Conservation (phyloP, 495 filamentous ascomycete genomes). For the Lasiosphaeria ovina region DNA sequence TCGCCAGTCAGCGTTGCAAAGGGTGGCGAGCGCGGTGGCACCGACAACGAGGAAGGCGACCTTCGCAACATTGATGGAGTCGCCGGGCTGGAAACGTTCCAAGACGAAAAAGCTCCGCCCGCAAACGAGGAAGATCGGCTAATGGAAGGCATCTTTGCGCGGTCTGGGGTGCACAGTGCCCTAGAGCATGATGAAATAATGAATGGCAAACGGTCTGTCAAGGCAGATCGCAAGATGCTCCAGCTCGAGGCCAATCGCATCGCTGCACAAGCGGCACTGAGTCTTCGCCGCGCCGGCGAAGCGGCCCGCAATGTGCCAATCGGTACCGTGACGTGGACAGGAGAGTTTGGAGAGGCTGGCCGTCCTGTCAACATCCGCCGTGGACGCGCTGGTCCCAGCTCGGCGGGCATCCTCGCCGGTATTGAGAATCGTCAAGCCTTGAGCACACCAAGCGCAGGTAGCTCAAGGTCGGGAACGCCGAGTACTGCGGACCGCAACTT, state of each 20-base stretch:
- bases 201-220: slow-evolving; percentile 53
- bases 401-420: slow-evolving; percentile 57
- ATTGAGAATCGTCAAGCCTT: slow-evolving; percentile 57
- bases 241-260: slow-evolving; percentile 77
- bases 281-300: slow-evolving; percentile 70
- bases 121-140: slow-evolving; percentile 60
- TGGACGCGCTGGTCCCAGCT: slow-evolving; percentile 43
- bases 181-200: slow-evolving; percentile 89
- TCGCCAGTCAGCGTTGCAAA: not conserved
- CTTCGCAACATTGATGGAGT: slow-evolving; percentile 39
- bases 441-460: slow-evolving; percentile 29
- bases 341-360: slow-evolving; percentile 72
- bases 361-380: slow-evolving; percentile 42
- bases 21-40: slow-evolving; percentile 25
- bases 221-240: slow-evolving; percentile 68
- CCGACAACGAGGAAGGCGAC: slow-evolving; percentile 31
- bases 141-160: slow-evolving; percentile 83
- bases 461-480: slow-evolving; percentile 33
- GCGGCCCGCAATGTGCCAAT: slow-evolving; percentile 67
- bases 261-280: slow-evolving; percentile 71
- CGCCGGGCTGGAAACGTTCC: slow-evolving; percentile 34
- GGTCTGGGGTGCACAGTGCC: slow-evolving; percentile 77
- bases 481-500: slow-evolving; percentile 23
- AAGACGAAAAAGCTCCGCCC: slow-evolving; percentile 15
- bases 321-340: slow-evolving; percentile 93